Evolutionary conservation across 2,329 filamentous ascomycete genomes (phyloP).

Genomic region (Verticillium klebahnii): DNA sequence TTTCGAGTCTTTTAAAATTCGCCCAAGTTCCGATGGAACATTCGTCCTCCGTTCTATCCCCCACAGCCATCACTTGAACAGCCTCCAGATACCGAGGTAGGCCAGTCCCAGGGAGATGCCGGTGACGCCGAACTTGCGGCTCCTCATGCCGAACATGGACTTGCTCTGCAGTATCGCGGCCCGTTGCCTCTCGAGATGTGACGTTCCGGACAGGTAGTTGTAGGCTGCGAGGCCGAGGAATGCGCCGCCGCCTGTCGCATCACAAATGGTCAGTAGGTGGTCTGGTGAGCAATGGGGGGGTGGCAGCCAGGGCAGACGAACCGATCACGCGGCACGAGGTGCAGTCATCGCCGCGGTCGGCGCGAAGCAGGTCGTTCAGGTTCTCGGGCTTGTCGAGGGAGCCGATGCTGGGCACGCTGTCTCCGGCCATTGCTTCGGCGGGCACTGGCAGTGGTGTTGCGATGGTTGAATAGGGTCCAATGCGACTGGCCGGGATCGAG

Average conservation of each 20-base stretch:
- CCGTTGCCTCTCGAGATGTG: constrained; percentile 63
- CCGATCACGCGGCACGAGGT: constrained; percentile 67
- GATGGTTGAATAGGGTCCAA: neutral
- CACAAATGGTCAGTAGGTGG: neutral
- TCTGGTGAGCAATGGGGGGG: neutral
- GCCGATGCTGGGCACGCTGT: constrained; percentile 45
- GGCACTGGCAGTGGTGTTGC: neutral
- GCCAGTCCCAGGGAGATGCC: constrained; percentile 63
- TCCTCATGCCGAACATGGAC: constrained; percentile 68
- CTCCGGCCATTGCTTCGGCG: constrained; percentile 34
- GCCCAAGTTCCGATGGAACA: neutral
- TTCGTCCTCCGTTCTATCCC: constrained; percentile 9
- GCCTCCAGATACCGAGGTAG: constrained; percentile 66
- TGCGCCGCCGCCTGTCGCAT: constrained; percentile 59
- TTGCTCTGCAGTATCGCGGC: constrained; percentile 63
- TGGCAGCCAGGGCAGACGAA: constrained; percentile 31
- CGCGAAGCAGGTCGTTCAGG: constrained; percentile 51
- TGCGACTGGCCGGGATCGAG: neutral
- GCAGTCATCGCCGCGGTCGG: constrained; percentile 62
- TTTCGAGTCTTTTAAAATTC: neutral
- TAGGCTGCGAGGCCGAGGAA: constrained; percentile 74
- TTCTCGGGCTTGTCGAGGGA: constrained; percentile 57
- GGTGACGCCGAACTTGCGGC: constrained; percentile 62
- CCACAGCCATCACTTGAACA: constrained; percentile 44
- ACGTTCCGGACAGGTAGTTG: constrained; percentile 71